Conservation (phyloP, 2,329 filamentous ascomycete species). For the Botryotinia narcissicola region DNA sequence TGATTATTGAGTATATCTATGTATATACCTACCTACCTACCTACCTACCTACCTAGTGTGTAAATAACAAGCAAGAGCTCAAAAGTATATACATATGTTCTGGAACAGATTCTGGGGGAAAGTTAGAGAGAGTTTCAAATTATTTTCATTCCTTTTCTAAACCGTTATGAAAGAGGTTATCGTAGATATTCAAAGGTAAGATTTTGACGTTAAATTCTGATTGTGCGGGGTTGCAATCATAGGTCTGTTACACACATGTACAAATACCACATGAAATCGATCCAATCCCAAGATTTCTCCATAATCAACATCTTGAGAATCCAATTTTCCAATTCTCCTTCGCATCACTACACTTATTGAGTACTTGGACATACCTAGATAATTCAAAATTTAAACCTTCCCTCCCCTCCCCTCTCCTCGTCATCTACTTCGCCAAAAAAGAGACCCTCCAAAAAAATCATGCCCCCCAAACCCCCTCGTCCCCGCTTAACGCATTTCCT, state of each 20-base stretch:
- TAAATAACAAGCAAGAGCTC: neutral
- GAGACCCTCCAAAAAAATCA: neutral
- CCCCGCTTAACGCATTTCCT: slow-evolving; percentile 68
- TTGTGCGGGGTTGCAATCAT: neutral
- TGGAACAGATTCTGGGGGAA: neutral
- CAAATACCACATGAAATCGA: neutral
- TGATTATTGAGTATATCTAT: neutral
- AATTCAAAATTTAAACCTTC: neutral
- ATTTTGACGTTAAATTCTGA: neutral
- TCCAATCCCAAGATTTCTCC: neutral
- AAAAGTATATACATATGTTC: too few relatives aligned
- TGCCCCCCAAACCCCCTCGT: slow-evolving; percentile 30
- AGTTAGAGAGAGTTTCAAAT: neutral
- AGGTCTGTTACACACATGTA: neutral
- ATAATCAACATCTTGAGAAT: neutral
- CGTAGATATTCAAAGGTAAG: neutral
- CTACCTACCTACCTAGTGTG: too few relatives aligned
- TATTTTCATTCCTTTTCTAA: neutral
- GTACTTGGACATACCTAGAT: neutral
- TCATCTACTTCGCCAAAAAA: neutral
- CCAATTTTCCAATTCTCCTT: neutral
- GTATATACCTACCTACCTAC: too few relatives aligned
- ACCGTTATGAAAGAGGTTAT: neutral
- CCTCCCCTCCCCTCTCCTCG: neutral
- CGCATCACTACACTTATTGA: neutral